These are phyloP conservation scores for Fusarium continuum DNA, from an alignment of 2,329 filamentous ascomycete species.

Conservation along the genomic window DNA sequence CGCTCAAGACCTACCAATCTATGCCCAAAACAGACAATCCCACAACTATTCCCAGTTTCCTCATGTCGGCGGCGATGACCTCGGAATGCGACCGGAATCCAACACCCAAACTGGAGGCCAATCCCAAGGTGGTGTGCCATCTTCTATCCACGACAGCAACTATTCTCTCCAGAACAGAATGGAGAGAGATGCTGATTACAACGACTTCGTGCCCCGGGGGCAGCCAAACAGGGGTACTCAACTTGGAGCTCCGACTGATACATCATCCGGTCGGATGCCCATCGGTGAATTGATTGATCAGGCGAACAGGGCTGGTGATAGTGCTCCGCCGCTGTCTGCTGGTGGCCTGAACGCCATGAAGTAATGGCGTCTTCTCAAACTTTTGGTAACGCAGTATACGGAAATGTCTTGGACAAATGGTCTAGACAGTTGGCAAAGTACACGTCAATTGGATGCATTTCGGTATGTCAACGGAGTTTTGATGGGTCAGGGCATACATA, in stretches of 20 bases:
- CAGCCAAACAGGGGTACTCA: conserved; percentile 3
- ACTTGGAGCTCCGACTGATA: neutral
- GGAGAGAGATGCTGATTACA: neutral
- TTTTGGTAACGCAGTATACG: too few relatives aligned
- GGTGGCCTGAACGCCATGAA: conserved; percentile 8
- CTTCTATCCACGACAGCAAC: conserved; percentile 9
- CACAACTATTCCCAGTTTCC: conserved; percentile 12
- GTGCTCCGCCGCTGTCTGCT: neutral
- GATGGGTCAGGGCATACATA: too few relatives aligned
- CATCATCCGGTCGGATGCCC: neutral
- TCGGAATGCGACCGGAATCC: neutral
- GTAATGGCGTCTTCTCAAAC: too few relatives aligned
- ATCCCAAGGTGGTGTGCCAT: neutral
- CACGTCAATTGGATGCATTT: too few relatives aligned
- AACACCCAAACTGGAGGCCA: neutral
- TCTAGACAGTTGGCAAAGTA: too few relatives aligned
- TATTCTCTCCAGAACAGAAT: conserved; percentile 14
- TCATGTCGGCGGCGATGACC: neutral
- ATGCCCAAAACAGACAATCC: neutral
- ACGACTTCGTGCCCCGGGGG: neutral
- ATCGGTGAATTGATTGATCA: neutral
- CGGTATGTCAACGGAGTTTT: too few relatives aligned
- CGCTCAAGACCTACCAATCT: neutral
- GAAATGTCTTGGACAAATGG: too few relatives aligned
- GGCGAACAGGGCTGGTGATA: neutral